Conservation (phyloP, 2,329 filamentous ascomycete genomes). For the Paecilomyces niveus region DNA sequence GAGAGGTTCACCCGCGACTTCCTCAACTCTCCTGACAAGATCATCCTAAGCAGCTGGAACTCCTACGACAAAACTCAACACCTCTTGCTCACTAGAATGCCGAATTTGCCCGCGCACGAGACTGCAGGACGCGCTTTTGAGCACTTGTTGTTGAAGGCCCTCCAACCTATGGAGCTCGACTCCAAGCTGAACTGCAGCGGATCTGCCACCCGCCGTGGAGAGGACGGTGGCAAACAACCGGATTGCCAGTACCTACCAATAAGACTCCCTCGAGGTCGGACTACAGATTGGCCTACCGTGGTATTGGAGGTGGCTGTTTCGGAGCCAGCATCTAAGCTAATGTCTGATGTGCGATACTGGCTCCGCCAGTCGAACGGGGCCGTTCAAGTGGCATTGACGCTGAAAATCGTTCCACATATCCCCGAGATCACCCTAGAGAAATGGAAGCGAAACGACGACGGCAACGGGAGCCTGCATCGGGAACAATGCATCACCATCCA, state of each 20-base stretch:
- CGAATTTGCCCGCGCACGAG: not conserved
- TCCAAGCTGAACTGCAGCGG: too few species aligned
- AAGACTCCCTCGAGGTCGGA: too few species aligned
- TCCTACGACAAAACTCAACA: slow-evolving; percentile 4
- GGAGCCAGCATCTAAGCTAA: slow-evolving; percentile 1
- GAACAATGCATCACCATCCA: not conserved
- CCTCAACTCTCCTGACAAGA: slow-evolving; percentile 3
- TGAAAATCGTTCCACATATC: too few species aligned
- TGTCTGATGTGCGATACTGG: slow-evolving; percentile 3
- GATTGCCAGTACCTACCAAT: too few species aligned
- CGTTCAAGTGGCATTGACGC: too few species aligned
- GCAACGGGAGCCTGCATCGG: not conserved
- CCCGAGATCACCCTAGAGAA: too few species aligned
- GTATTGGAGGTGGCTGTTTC: slow-evolving; percentile 2
- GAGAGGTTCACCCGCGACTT: slow-evolving; percentile 3
- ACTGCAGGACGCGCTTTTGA: too few species aligned
- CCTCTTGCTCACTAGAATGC: slow-evolving; percentile 3
- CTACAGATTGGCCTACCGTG: not conserved
- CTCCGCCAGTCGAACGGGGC: not conserved
- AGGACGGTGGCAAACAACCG: too few species aligned
- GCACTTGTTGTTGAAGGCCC: too few species aligned
- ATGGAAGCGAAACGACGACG: not conserved
- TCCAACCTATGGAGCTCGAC: too few species aligned
- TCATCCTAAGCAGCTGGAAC: slow-evolving; percentile 3
- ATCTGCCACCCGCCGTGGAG: too few species aligned